These are phyloP conservation scores for Rhodotorula sp. DNA, from an alignment of 1,284 basidiomycete genomes.

Conservation along the genomic window DNA sequence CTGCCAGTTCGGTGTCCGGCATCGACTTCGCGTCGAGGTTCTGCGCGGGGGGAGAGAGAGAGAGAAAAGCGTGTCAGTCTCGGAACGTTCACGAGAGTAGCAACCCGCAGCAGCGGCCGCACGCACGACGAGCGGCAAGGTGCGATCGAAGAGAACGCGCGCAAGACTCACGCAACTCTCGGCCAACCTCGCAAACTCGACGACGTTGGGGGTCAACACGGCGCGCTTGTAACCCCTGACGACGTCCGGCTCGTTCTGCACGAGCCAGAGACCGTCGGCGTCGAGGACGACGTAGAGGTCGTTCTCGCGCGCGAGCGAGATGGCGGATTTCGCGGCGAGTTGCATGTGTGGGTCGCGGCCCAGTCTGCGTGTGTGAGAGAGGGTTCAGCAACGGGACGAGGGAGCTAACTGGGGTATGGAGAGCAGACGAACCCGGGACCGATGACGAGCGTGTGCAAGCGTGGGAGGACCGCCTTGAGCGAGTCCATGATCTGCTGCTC, in stretches of 20 bases:
- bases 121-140: neutral
- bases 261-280: constrained; percentile 80
- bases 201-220: constrained; percentile 89
- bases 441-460: constrained; percentile 72
- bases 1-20: constrained; percentile 57
- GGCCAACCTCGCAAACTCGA: constrained; percentile 84
- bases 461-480: constrained; percentile 67
- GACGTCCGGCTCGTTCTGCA: constrained; percentile 69
- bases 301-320: constrained; percentile 55
- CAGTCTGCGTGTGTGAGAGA: constrained; percentile 50
- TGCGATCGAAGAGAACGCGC: neutral
- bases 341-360: constrained; percentile 91
- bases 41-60: constrained; percentile 49
- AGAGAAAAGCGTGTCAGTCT: neutral
- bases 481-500: constrained; percentile 48
- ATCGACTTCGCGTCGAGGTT: constrained; percentile 50
- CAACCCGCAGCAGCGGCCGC: rapidly evolving
- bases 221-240: constrained; percentile 76
- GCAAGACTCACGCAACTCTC: constrained; percentile 61
- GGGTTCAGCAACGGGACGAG: neutral
- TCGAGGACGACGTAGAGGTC: constrained; percentile 89
- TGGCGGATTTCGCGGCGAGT: constrained; percentile 56
- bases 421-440: constrained; percentile 66
- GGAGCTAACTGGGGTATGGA: neutral
- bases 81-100: neutral